These are phyloP conservation scores for Platanus orientalis DNA, from an alignment of 164 flowering plant genomes.

Conservation along the genomic window DNA sequence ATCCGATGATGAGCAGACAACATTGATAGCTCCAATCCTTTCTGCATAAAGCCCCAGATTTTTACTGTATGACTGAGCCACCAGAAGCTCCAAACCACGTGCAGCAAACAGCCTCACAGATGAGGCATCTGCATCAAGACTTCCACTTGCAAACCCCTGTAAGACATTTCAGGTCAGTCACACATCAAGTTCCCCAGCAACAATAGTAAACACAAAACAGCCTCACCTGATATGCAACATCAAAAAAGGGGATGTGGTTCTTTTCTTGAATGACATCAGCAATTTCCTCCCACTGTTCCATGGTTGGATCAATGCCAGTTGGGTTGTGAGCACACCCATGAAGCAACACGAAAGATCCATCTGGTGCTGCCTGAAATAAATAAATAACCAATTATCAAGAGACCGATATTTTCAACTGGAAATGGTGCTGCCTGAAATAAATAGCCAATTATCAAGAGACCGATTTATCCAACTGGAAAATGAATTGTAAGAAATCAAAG, in stretches of 20 bases:
- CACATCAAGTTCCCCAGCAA: background rate
- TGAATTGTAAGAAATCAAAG: too few relatives aligned
- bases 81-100: constrained; percentile 86
- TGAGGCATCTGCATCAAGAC: constrained; percentile 92
- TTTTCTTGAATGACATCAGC: constrained; percentile 97
- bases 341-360: constrained; percentile 86
- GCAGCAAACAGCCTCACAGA: constrained; percentile 83
- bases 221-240: constrained; percentile 96
- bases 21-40: constrained; percentile 93
- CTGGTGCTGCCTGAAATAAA: constrained; percentile 73
- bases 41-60: constrained; percentile 95
- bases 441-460: too few relatives aligned
- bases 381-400: constrained; percentile 1
- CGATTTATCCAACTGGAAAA: too few relatives aligned
- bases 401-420: background rate
- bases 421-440: too few relatives aligned
- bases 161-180: constrained; percentile 9
- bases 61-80: constrained; percentile 96
- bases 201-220: constrained; percentile 2
- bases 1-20: constrained; percentile 82
- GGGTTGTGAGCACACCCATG: constrained; percentile 99
- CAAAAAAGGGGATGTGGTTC: constrained; percentile 92
- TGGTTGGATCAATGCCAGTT: constrained; percentile 96
- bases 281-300: constrained; percentile 86
- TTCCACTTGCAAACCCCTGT: constrained; percentile 99